Evolutionary conservation across 208 protist genomes (phyloP), one percentile per base, ranked within the genome.

Genomic region (Phytomonas sp.): DNA sequence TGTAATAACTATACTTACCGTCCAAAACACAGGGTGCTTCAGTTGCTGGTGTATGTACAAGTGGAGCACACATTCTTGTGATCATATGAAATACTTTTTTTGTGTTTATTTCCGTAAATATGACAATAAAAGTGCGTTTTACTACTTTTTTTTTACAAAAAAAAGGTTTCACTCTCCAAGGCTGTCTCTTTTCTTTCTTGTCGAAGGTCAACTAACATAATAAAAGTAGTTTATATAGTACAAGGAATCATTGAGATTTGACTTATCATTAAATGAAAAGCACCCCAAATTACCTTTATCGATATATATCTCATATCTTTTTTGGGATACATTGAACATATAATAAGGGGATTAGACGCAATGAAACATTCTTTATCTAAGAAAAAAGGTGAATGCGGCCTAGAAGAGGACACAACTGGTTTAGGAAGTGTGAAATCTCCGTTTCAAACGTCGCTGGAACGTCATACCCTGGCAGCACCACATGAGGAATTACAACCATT

Each of bases 161-260:
- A 29, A 68, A 56, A 29, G 16, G n/a, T 63, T 23, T 36, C 16
- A 63, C 60, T 63, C 60, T 19, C 30, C n/a, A 63, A 30, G 60
- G 16, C 19, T 14, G 60, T 63, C 4, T 63, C 19, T 34, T 30
- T 16, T 34, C 29, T 68, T 45, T 23, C 19, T 12, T 19, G 31
- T 42, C 10, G 14, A 64, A 64, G 14, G 60, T 23, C 11, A 64
- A 23, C 36, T 4, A 64, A 42, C 32, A 64, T 42, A 64, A 14
- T 64, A 64, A 16, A 49, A 4, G 19, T 64, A 64, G 32, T 64
- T 64, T 23, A 64, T 64, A 12, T 64, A 16, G 6, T 42, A 23
- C 7, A 34, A 42, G 14, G 14, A 64, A 64, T 64, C 36, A 16
- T 64, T 40, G 7, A 12, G 14, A 23, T n/a, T 64, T 23, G 2